These are phyloP conservation scores for Marasmius fiardii DNA, from an alignment of 1,284 basidiomycete genomes.

Conservation along the genomic window DNA sequence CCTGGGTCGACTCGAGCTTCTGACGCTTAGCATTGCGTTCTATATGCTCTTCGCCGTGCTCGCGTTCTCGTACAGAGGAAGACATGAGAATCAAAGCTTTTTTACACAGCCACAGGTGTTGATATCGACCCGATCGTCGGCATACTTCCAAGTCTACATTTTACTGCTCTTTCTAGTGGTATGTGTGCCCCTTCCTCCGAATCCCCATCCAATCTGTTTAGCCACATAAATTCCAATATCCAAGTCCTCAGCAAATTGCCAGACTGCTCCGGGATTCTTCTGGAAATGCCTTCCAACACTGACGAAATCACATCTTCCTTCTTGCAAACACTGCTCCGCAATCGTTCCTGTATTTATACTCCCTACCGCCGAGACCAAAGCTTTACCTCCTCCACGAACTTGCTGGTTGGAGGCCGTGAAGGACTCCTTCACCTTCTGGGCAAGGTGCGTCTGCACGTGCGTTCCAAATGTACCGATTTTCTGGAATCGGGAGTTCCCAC, in stretches of 20 bases:
- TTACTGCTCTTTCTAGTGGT: not conserved
- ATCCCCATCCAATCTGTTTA: conserved; percentile 52
- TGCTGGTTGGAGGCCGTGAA: conserved; percentile 36
- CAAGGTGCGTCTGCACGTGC: conserved; percentile 47
- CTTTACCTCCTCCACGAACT: conserved; percentile 11
- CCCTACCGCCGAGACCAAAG: conserved; percentile 61
- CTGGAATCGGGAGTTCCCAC: conserved; percentile 51
- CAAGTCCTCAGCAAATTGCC: conserved; percentile 50
- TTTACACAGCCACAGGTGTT: not conserved
- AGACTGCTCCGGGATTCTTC: conserved; percentile 51
- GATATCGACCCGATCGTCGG: not conserved
- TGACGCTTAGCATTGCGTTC: conserved; percentile 53
- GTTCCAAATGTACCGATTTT: conserved; percentile 43
- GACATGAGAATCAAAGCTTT: conserved; percentile 24
- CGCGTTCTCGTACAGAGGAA: conserved; percentile 45
- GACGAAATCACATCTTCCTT: conserved; percentile 52
- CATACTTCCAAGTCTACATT: not conserved
- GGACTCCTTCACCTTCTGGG: conserved; percentile 56
- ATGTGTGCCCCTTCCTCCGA: conserved; percentile 25
- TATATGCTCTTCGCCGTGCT: conserved; percentile 42
- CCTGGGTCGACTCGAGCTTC: conserved; percentile 37
- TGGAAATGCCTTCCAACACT: conserved; percentile 55
- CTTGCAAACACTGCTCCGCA: conserved; percentile 60
- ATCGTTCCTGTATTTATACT: conserved; percentile 54
- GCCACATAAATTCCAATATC: conserved; percentile 40